These are phyloP conservation scores for Skeletonema potamos DNA, from an alignment of 108 stramenopile genomes.

Conservation along the genomic window DNA sequence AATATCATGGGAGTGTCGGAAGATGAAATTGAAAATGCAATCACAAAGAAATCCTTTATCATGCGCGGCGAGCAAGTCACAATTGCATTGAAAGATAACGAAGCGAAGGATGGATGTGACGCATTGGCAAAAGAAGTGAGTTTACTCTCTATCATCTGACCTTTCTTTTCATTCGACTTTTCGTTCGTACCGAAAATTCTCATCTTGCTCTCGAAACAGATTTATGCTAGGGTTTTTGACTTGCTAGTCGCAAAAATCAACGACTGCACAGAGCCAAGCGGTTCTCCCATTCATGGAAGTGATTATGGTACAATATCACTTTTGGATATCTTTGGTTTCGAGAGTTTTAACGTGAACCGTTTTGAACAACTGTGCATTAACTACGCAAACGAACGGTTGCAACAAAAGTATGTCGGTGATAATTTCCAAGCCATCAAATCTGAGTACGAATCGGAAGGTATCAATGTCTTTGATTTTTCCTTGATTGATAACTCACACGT, in stretches of 20 bases:
- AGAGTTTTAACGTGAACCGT: conserved; percentile 87
- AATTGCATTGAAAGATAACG: conserved; percentile 70
- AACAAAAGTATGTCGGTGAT: conserved; percentile 85
- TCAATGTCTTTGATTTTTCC: conserved; percentile 81
- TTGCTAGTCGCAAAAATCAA: conserved; percentile 94
- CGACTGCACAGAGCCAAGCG: conserved; percentile 77
- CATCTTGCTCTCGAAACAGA: conserved; percentile 1
- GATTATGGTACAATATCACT: conserved; percentile 76
- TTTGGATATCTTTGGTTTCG: conserved; percentile 97
- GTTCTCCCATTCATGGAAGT: conserved; percentile 29
- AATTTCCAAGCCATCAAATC: conserved; percentile 63
- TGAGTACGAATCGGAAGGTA: conserved; percentile 89
- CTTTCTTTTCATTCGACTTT: not conserved
- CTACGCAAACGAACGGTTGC: conserved; percentile 96
- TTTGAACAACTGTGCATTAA: conserved; percentile 96
- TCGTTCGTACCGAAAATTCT: not conserved
- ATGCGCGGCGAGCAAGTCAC: conserved; percentile 76
- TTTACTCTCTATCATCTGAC: not conserved
- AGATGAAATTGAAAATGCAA: conserved; percentile 56
- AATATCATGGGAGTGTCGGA: conserved; percentile 73
- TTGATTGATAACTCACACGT: conserved; percentile 90
- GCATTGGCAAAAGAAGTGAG: conserved; percentile 91
- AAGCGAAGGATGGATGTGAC: conserved; percentile 89
- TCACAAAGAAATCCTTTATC: conserved; percentile 77
- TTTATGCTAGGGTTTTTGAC: conserved; percentile 93